phyloP scores from a whole-genome alignment of 2,329 filamentous ascomycete species.

The Dendryphion nanum region DNA sequence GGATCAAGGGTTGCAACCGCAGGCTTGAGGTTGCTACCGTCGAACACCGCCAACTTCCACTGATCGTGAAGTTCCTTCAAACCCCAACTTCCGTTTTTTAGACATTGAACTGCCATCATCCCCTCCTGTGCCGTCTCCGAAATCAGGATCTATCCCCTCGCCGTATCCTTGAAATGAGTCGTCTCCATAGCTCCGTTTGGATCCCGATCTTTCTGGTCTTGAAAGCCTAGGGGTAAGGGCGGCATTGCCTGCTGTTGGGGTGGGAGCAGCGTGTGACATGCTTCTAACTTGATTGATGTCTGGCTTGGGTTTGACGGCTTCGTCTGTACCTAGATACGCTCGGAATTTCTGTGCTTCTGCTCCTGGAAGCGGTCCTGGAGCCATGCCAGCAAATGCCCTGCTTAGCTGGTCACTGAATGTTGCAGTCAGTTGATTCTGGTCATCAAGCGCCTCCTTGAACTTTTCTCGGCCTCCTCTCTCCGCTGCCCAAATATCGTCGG shows the following conservation, averaged over 20 bases:
- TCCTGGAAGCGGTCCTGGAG: slow-evolving; percentile 42
- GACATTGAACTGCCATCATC: slow-evolving; percentile 48
- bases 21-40: slow-evolving; percentile 19
- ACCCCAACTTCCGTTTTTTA: slow-evolving; percentile 36
- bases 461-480: slow-evolving; percentile 41
- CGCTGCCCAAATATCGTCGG: slow-evolving; percentile 42
- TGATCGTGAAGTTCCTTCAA: slow-evolving; percentile 33
- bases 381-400: slow-evolving; percentile 42
- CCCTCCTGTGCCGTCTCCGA: slow-evolving; percentile 70
- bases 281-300: slow-evolving; percentile 22
- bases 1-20: not conserved
- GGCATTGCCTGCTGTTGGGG: slow-evolving; percentile 34
- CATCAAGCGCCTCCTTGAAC: slow-evolving; percentile 26
- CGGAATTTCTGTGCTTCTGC: slow-evolving; percentile 44
- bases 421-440: slow-evolving; percentile 23
- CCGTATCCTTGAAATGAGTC: slow-evolving; percentile 72
- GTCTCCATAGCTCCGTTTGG: slow-evolving; percentile 76
- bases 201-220: slow-evolving; percentile 64
- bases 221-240: slow-evolving; percentile 45
- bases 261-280: slow-evolving; percentile 17
- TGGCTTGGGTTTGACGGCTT: slow-evolving; percentile 32
- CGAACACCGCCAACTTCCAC: slow-evolving; percentile 37
- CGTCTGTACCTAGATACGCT: slow-evolving; percentile 46
- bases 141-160: slow-evolving; percentile 70
- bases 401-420: slow-evolving; percentile 37